Conservation (phyloP, 2,329 filamentous ascomycete genomes). For the Clathrospora elynae region DNA sequence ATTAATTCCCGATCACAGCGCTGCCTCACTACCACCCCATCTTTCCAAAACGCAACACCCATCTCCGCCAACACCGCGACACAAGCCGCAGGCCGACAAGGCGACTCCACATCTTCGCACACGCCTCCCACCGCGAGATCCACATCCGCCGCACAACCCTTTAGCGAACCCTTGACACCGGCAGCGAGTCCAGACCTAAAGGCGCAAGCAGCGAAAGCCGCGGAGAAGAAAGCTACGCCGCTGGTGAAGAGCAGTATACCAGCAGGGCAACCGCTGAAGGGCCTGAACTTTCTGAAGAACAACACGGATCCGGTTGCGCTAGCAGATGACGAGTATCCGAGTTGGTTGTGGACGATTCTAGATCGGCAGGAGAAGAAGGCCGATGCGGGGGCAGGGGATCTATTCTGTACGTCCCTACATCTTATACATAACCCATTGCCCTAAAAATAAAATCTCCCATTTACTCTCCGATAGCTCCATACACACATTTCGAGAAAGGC, state of each 20-base stretch:
- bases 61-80: slow-evolving; percentile 34
- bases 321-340: slow-evolving; percentile 76
- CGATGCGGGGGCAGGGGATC: slow-evolving; percentile 66
- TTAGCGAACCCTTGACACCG: slow-evolving; percentile 49
- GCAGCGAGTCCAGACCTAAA: slow-evolving; percentile 29
- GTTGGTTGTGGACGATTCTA: slow-evolving; percentile 78
- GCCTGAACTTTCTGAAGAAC: slow-evolving; percentile 78
- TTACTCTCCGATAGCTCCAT: not conserved
- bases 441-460: not conserved
- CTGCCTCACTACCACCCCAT: slow-evolving; percentile 34
- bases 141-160: slow-evolving; percentile 53
- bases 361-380: slow-evolving; percentile 62
- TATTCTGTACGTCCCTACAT: slow-evolving; percentile 70
- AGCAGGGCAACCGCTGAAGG: slow-evolving; percentile 71
- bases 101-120: slow-evolving; percentile 31
- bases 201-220: slow-evolving; percentile 29
- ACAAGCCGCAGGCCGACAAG: slow-evolving; percentile 35
- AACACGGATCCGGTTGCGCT: slow-evolving; percentile 73
- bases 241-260: slow-evolving; percentile 57
- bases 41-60: slow-evolving; percentile 32
- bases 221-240: slow-evolving; percentile 38
- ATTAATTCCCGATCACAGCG: slow-evolving; percentile 19
- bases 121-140: slow-evolving; percentile 51
- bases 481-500: not conserved
- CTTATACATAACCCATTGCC: not conserved